These are phyloP conservation scores for Suillus subluteus DNA, from an alignment of 768 basidiomycete genomes.

Conservation along the genomic window DNA sequence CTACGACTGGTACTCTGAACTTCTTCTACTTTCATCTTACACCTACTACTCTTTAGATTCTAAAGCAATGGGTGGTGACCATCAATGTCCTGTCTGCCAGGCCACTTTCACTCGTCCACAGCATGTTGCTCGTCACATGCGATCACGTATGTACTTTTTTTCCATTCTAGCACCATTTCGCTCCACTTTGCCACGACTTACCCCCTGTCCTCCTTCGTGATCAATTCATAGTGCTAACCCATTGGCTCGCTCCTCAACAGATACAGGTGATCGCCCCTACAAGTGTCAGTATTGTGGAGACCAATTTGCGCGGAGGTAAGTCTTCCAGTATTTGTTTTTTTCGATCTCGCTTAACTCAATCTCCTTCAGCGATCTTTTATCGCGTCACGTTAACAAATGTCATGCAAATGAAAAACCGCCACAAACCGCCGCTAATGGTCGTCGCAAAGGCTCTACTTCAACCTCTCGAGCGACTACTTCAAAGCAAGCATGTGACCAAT, in stretches of 20 bases:
- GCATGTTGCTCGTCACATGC: conserved; percentile 90
- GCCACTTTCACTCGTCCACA: conserved; percentile 89
- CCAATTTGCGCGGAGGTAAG: conserved; percentile 84
- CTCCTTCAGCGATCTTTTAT: conserved; percentile 71
- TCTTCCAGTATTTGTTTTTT: conserved; percentile 13
- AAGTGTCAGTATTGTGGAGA: conserved; percentile 88
- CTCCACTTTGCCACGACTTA: conserved; percentile 26
- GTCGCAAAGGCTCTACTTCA: conserved; percentile 70
- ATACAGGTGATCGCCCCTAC: conserved; percentile 89
- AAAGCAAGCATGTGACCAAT: conserved; percentile 86
- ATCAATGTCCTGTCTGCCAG: conserved; percentile 86
- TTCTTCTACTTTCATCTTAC: conserved; percentile 13
- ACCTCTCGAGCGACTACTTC: conserved; percentile 76
- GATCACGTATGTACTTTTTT: conserved; percentile 69
- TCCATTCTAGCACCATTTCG: conserved; percentile 15
- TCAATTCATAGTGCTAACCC: conserved; percentile 15
- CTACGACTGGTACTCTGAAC: conserved; percentile 21
- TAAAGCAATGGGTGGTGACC: conserved; percentile 70
- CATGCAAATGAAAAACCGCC: conserved; percentile 73
- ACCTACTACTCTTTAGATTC: background rate
- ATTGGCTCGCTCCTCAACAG: conserved; percentile 40
- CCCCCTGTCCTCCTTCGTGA: conserved; percentile 16
- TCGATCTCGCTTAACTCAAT: conserved; percentile 8
- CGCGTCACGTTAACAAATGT: conserved; percentile 87
- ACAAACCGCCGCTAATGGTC: conserved; percentile 38